Percentiles rank a stretch among this genome's conserved stretches.
Conservation (phyloP, 1,139 yeast genomes). For the Magnusiomyces paraingens region DNA sequence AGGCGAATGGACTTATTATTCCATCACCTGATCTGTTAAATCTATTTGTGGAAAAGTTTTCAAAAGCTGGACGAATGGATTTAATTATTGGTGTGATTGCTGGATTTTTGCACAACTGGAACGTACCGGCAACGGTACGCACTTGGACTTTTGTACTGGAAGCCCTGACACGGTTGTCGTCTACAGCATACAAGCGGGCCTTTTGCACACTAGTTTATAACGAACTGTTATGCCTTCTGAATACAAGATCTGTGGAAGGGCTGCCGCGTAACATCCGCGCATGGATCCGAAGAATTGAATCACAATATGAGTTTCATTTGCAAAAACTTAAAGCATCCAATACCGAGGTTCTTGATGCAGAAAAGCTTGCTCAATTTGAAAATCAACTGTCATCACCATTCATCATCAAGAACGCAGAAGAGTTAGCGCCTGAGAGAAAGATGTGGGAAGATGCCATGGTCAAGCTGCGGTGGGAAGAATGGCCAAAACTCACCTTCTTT, state of each 20-base stretch:
- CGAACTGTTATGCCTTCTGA: conserved; percentile 9
- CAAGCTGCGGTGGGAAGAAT: too few species aligned
- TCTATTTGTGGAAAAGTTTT: conserved; percentile 21
- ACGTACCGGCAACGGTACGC: conserved; percentile 16
- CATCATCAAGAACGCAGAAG: too few species aligned
- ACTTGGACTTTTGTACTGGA: conserved; percentile 22
- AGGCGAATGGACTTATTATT: conserved; percentile 4
- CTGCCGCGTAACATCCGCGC: conserved; percentile 7
- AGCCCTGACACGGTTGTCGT: conserved; percentile 20
- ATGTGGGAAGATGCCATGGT: too few species aligned
- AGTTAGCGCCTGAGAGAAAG: too few species aligned
- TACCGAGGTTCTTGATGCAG: too few species aligned
- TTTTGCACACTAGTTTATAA: conserved; percentile 18
- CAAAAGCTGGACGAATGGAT: conserved; percentile 21
- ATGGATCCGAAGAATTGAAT: conserved; percentile 13
- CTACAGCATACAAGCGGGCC: conserved; percentile 18
- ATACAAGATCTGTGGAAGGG: neutral
- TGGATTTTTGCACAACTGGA: conserved; percentile 19
- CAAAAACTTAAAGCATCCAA: neutral
- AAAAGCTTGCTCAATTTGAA: too few species aligned
- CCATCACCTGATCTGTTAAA: conserved; percentile 23
- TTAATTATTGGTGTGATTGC: conserved; percentile 24
- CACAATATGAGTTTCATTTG: conserved; percentile 10
- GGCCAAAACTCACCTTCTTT: too few species aligned
- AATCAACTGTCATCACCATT: too few species aligned